phyloP scores from a whole-genome alignment of 192 early-diverging fungal species.

The Rhizophlyctis rosea region DNA sequence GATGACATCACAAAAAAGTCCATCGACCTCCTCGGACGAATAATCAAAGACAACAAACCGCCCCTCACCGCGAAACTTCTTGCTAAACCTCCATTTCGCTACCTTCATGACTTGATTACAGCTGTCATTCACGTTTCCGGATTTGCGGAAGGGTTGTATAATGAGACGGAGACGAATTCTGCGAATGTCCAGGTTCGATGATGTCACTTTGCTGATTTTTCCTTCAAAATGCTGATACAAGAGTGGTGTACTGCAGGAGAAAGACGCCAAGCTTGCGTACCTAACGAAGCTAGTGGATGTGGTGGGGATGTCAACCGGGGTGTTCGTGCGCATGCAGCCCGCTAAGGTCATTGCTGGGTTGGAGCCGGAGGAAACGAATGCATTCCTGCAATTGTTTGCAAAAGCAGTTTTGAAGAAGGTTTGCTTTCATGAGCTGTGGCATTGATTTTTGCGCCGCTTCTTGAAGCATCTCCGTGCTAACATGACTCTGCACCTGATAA shows the following conservation, averaged over 20 bases:
- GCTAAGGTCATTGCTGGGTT: conserved; percentile 58
- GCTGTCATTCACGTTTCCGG: conserved; percentile 40
- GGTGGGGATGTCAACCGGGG: conserved; percentile 41
- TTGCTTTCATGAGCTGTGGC: background rate
- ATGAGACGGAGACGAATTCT: conserved; percentile 46
- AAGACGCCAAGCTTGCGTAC: conserved; percentile 57
- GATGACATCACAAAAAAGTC: conserved; percentile 48
- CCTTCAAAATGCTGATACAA: background rate
- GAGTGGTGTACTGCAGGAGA: conserved; percentile 34
- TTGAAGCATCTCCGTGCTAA: background rate
- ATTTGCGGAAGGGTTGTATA: conserved; percentile 46
- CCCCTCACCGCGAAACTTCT: conserved; percentile 55
- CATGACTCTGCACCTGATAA: background rate
- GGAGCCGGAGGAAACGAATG: conserved; percentile 57
- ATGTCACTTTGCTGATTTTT: background rate
- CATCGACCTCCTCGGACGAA: conserved; percentile 37
- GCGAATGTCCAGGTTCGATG: conserved; percentile 52
- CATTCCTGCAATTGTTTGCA: conserved; percentile 49
- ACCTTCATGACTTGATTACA: conserved; percentile 54
- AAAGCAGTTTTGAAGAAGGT: conserved; percentile 53
- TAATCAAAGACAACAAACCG: conserved; percentile 53
- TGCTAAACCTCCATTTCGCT: conserved; percentile 60
- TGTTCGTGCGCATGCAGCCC: conserved; percentile 45
- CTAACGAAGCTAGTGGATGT: conserved; percentile 51
- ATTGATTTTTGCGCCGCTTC: background rate